phyloP scores from a whole-genome alignment of 805 yeast genomes.

The Wickerhamiella alocasiicola region DNA sequence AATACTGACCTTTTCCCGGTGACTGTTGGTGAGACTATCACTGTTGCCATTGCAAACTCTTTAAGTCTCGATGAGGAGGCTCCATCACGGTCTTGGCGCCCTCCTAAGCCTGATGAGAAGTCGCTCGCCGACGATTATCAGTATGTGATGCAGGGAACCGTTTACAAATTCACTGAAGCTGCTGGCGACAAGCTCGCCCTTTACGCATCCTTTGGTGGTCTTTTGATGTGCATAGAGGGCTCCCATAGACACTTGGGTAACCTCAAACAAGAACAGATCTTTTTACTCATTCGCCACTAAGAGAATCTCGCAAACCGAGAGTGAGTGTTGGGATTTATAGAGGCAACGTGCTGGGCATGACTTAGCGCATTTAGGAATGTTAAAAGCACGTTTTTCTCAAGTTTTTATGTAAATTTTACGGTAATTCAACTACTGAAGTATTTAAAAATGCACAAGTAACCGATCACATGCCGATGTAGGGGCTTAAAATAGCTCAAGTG shows the following conservation, averaged over 20 bases:
- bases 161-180: slow-evolving; percentile 89
- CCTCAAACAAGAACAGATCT: slow-evolving; percentile 88
- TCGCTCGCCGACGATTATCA: slow-evolving; percentile 93
- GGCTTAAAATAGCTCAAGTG: no score
- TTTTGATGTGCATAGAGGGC: slow-evolving; percentile 88
- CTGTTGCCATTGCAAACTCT: slow-evolving; percentile 75
- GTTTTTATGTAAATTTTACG: no score
- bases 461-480: no score
- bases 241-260: slow-evolving; percentile 77
- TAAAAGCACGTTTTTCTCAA: no score
- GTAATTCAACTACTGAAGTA: no score
- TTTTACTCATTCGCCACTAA: slow-evolving; percentile 69
- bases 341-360: no score
- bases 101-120: slow-evolving; percentile 71
- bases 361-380: no score
- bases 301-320: no score
- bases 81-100: slow-evolving; percentile 60
- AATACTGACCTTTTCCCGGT: slow-evolving; percentile 90
- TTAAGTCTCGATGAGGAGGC: slow-evolving; percentile 43
- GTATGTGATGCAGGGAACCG: slow-evolving; percentile 96
- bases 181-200: slow-evolving; percentile 52
- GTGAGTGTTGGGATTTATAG: no score
- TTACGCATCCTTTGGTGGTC: slow-evolving; percentile 91
- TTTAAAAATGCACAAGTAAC: no score
- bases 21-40: slow-evolving; percentile 56